Evolutionary conservation across 2,329 filamentous ascomycete species (phyloP), one percentile per base, ranked within the genome.

Genomic region (Hypoxylon sp.): DNA sequence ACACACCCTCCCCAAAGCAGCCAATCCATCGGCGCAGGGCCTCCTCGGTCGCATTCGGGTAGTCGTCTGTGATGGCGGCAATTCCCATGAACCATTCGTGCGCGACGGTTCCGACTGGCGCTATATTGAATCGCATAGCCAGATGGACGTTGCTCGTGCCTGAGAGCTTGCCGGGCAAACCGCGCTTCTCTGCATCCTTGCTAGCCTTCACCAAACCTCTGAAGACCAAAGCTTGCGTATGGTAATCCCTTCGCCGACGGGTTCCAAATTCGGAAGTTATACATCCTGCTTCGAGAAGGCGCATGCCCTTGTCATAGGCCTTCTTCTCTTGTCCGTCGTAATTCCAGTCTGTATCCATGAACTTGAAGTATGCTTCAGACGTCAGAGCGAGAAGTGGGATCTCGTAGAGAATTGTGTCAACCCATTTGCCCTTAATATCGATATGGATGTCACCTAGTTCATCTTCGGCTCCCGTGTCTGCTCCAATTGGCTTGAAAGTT

Each of bases 1-100:
- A 85, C 32, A 95, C 90, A 33, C 85, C 92, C 74, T 91, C 89
- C 3, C 96, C 96, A 76, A 97, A 99, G 65, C 92, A 97, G 54
- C 90, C 89, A 32, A 97, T 87, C 96, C 96, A 99, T 77, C 96
- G 93, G 61, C 88, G 85, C 71, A 99, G 81, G 0, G 93, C 94
- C 68, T 90, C 85, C 77, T 97, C 93, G 36, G 94, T 97, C 2
- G 96, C 94, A 66, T 86, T 84, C 71, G 88, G 86, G 76, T 99
- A 99, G 79, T 97, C 87, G 67, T 93, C 86, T 3, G 91, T 92
- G 71, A 97, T 93, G 38, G 96, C 94, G 0, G 96, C 96, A 67
- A 97, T 95, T 42, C 93, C 94, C 96, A 99, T 99, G 82, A 97
- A 98, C 96, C 96, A 99, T 80, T 99, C 96, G 75, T 99, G 96